Evolutionary conservation across 129 eudicot genomes (phyloP).

Genomic region (Logfia minima): DNA sequence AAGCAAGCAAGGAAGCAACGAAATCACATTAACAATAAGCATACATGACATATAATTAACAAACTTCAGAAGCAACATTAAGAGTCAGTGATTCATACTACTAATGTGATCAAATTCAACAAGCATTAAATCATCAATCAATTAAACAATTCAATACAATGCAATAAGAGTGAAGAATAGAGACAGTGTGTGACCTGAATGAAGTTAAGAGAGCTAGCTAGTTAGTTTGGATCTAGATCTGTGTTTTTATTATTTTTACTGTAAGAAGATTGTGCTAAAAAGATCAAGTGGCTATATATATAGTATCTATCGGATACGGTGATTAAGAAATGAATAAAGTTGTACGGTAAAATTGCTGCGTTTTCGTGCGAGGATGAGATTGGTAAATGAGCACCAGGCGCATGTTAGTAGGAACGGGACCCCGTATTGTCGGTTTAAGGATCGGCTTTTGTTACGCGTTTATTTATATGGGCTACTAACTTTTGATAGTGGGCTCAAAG

Average conservation of each 20-base stretch:
- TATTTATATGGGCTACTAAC: neutral
- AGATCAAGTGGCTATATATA: conserved; percentile 16
- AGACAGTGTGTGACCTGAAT: conserved; percentile 27
- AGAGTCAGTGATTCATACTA: neutral
- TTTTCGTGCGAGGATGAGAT: conserved; percentile 31
- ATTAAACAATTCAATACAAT: neutral
- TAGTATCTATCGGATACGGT: conserved; percentile 7
- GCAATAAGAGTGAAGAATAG: conserved; percentile 13
- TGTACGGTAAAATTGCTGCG: conserved; percentile 28
- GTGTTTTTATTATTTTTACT: conserved; percentile 14
- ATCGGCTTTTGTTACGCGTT: conserved; percentile 23
- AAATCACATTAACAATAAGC: neutral
- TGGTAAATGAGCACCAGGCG: conserved; percentile 37
- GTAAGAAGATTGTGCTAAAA: conserved; percentile 22
- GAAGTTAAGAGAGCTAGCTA: conserved; percentile 23
- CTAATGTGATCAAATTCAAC: conserved; percentile 2
- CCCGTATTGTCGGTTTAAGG: conserved; percentile 26
- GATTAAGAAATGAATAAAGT: conserved; percentile 21
- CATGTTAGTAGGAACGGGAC: conserved; percentile 28
- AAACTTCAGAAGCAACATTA: neutral
- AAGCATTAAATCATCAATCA: conserved; percentile 5
- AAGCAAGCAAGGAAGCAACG: conserved; percentile 16
- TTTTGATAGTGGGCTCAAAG: neutral
- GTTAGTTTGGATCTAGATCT: conserved; percentile 56
- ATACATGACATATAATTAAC: conserved; percentile 6